A percentile compares a stretch with the other conserved stretches of the same genome.
Evolutionary conservation across 2,329 filamentous ascomycete species (phyloP).

Genomic region (Aspergillus sp.): DNA sequence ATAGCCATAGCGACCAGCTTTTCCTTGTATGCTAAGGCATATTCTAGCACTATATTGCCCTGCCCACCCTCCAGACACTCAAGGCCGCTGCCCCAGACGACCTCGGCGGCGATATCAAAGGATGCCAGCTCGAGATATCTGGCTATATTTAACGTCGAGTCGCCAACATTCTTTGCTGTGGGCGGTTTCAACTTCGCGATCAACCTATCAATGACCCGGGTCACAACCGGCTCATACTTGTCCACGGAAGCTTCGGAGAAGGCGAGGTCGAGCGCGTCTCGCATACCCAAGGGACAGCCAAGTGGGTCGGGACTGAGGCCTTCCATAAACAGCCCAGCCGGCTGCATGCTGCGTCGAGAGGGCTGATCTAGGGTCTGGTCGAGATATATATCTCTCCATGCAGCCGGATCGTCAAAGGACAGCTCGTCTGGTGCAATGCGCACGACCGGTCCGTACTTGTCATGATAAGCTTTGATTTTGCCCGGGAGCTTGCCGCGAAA

Average conservation of each 20-base stretch:
- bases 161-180: neutral
- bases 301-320: constrained; percentile 13
- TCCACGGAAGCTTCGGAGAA: constrained; percentile 21
- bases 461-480: constrained; percentile 16
- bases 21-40: neutral
- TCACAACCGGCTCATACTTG: constrained; percentile 25
- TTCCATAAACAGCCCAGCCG: constrained; percentile 5
- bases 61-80: constrained; percentile 5
- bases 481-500: constrained; percentile 9
- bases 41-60: constrained; percentile 7
- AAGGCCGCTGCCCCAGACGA: constrained; percentile 9
- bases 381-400: constrained; percentile 32
- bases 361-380: constrained; percentile 3
- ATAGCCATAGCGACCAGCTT: neutral
- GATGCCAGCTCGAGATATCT: constrained; percentile 11
- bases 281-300: no score
- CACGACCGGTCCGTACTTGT: constrained; percentile 31
- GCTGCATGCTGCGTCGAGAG: constrained; percentile 12
- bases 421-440: constrained; percentile 35
- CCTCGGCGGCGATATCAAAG: constrained; percentile 15
- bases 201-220: constrained; percentile 17
- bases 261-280: constrained; percentile 17
- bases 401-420: constrained; percentile 31
- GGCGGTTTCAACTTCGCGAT: constrained; percentile 7
- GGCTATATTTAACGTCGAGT: constrained; percentile 4